Conservation (phyloP, 306 rosid genomes). For the Castanea sativa region DNA sequence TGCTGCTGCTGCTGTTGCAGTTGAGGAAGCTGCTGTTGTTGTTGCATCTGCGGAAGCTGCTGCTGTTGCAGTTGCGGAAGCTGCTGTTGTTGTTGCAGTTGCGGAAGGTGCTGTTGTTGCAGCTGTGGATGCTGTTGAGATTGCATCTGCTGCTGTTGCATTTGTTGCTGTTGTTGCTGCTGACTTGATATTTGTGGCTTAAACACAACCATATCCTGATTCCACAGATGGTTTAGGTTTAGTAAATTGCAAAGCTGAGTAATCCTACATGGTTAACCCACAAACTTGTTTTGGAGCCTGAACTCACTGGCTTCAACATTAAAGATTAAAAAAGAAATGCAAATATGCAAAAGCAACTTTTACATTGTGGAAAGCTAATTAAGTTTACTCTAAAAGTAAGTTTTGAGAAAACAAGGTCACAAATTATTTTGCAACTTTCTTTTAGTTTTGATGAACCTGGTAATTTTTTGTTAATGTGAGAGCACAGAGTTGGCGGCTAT, state of each 20-base stretch:
- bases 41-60: constrained; percentile 47
- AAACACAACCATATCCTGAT: constrained; percentile 95
- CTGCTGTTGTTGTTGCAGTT: constrained; percentile 9
- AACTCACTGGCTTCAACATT: not conserved
- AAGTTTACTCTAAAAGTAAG: not conserved
- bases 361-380: not conserved
- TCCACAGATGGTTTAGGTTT: constrained; percentile 24
- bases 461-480: constrained; percentile 9
- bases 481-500: constrained; percentile 9
- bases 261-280: constrained; percentile 13
- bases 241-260: constrained; percentile 14
- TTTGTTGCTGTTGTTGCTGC: constrained; percentile 54
- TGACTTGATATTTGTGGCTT: constrained; percentile 85
- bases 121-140: constrained; percentile 20
- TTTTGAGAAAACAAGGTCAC: not conserved
- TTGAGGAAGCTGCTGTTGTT: constrained; percentile 47
- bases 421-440: not conserved
- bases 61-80: constrained; percentile 20
- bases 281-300: constrained; percentile 14
- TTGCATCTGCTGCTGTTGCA: constrained; percentile 23
- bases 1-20: constrained; percentile 40
- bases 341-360: constrained; percentile 3
- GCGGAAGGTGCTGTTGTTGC: constrained; percentile 19
- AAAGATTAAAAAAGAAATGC: not conserved
- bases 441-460: constrained; percentile 5